Evolutionary conservation across 257 asterid species (phyloP).

Genomic region (Solanum pennellii): DNA sequence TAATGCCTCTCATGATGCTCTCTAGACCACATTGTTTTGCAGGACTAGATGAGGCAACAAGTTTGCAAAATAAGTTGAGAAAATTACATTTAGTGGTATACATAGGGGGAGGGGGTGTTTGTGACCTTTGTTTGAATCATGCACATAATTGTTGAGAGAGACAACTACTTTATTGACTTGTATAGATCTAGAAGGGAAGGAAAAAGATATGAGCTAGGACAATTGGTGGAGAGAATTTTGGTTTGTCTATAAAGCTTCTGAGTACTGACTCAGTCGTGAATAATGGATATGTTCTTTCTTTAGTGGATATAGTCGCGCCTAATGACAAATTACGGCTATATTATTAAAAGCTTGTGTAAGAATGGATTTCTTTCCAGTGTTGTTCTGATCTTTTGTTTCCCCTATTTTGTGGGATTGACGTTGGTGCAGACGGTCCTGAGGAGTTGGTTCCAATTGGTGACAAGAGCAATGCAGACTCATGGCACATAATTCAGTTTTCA

Average conservation of each 20-base stretch:
- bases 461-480: conserved; percentile 53
- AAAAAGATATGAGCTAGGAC: neutral
- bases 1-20: neutral
- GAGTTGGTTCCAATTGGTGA: conserved; percentile 50
- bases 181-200: neutral
- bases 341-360: neutral
- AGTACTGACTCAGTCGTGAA: neutral
- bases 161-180: neutral
- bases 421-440: conserved; percentile 33
- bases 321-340: neutral
- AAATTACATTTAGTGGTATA: neutral
- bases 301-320: neutral
- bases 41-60: neutral
- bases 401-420: neutral
- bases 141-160: neutral
- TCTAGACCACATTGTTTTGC: neutral
- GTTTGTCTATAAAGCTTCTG: neutral
- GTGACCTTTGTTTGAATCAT: neutral
- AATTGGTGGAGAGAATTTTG: neutral
- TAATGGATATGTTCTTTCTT: neutral
- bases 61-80: neutral
- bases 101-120: neutral
- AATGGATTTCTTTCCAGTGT: neutral
- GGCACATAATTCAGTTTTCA: conserved; percentile 79
- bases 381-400: neutral